These are phyloP conservation scores for Juncus effusus DNA, from an alignment of 176 grass and related monocot genomes.

Conservation along the genomic window DNA sequence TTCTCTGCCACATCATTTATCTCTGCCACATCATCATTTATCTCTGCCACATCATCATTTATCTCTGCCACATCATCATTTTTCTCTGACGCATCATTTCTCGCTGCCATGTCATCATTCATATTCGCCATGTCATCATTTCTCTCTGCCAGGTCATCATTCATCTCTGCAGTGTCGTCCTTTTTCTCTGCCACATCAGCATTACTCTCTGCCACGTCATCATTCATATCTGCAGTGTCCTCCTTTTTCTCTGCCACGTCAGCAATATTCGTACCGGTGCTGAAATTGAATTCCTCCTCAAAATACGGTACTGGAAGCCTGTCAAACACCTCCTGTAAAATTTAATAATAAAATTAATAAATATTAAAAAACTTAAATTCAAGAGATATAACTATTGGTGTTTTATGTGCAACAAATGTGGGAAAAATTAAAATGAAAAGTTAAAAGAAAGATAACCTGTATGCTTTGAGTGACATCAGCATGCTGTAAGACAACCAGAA, in stretches of 20 bases:
- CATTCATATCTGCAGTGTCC: neutral
- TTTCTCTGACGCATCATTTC: constrained; percentile 20
- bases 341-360: neutral
- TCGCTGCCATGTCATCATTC: constrained; percentile 2
- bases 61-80: constrained; percentile 44
- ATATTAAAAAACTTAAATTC: neutral
- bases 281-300: constrained; percentile 87
- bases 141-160: constrained; percentile 17
- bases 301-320: constrained; percentile 88
- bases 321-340: constrained; percentile 63
- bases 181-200: constrained; percentile 41
- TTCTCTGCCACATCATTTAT: constrained; percentile 3
- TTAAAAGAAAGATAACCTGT: constrained; percentile 47
- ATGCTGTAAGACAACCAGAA: constrained; percentile 69
- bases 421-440: constrained; percentile 22
- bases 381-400: constrained; percentile 17
- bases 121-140: constrained; percentile 43
- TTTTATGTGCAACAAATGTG: constrained; percentile 22
- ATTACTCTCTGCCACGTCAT: constrained; percentile 28
- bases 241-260: constrained; percentile 39
- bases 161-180: neutral
- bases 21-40: too few relatives aligned
- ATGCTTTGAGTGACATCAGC: constrained; percentile 59
- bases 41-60: neutral
- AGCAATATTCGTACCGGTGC: constrained; percentile 51